These are phyloP conservation scores for Diplodia seriata DNA, from an alignment of 2,329 filamentous ascomycete genomes.

Conservation along the genomic window DNA sequence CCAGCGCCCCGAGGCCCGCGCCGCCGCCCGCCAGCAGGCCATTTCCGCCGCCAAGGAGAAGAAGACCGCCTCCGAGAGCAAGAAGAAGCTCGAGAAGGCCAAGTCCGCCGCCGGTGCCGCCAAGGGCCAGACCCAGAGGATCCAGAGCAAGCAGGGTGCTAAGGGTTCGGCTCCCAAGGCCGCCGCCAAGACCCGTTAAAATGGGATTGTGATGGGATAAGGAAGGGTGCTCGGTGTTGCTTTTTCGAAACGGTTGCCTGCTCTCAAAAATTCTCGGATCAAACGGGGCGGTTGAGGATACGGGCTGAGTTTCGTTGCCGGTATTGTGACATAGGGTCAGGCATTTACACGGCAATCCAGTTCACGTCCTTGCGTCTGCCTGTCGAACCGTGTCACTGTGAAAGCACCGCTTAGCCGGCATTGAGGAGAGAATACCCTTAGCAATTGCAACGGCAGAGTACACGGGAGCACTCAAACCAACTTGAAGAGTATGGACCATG, in stretches of 20 bases:
- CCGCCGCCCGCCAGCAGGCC: conserved; percentile 85
- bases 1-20: conserved; percentile 93
- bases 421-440: conserved; percentile 13
- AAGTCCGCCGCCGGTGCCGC: conserved; percentile 78
- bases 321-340: conserved; percentile 33
- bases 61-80: conserved; percentile 84
- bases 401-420: conserved; percentile 1
- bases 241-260: conserved; percentile 32
- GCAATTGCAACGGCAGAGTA: conserved; percentile 6
- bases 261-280: conserved; percentile 31
- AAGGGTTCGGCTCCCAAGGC: conserved; percentile 91
- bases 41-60: conserved; percentile 99
- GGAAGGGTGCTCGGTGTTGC: conserved; percentile 33
- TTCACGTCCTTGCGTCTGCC: conserved; percentile 32
- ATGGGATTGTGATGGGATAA: conserved; percentile 22
- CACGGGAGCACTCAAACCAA: neutral
- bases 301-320: conserved; percentile 32
- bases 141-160: conserved; percentile 95
- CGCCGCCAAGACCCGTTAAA: conserved; percentile 84
- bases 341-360: conserved; percentile 33
- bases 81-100: conserved; percentile 99
- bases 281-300: conserved; percentile 24
- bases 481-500: neutral
- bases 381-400: conserved; percentile 11
- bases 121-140: conserved; percentile 79